Conservation (phyloP, 306 rosid genomes). For the Dryas octopetala region DNA sequence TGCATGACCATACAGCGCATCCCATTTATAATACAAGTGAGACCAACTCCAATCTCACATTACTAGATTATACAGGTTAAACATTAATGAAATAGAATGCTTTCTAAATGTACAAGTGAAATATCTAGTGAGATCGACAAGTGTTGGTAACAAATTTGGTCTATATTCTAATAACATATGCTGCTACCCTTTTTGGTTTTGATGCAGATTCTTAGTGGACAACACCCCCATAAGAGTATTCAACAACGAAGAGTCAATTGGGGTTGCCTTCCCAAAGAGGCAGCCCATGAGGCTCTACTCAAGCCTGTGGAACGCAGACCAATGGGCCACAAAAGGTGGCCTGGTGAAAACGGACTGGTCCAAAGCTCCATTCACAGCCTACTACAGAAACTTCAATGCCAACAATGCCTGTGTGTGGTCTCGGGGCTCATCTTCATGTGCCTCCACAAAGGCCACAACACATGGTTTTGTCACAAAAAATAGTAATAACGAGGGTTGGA, state of each 20-base stretch:
- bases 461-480: background rate
- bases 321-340: constrained; percentile 43
- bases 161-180: background rate
- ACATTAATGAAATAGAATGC: too few species aligned
- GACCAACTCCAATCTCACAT: too few species aligned
- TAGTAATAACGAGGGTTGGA: constrained; percentile 10
- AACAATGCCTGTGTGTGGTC: constrained; percentile 21
- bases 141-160: background rate
- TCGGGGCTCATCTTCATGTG: background rate
- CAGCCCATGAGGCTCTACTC: constrained; percentile 43
- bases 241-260: constrained; percentile 29
- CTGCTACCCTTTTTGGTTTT: background rate
- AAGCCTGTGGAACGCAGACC: constrained; percentile 39
- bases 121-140: too few species aligned
- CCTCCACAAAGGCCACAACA: background rate
- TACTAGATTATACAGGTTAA: too few species aligned
- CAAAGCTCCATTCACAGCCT: constrained; percentile 43
- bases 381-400: constrained; percentile 28
- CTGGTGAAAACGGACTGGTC: constrained; percentile 39
- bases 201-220: constrained; percentile 29
- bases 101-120: too few species aligned
- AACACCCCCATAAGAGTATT: constrained; percentile 36
- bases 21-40: too few species aligned
- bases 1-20: too few species aligned
- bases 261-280: constrained; percentile 29